These are phyloP conservation scores for Yamadazyma kanchanaburiensis DNA, from an alignment of 1,139 yeast genomes.

Conservation along the genomic window DNA sequence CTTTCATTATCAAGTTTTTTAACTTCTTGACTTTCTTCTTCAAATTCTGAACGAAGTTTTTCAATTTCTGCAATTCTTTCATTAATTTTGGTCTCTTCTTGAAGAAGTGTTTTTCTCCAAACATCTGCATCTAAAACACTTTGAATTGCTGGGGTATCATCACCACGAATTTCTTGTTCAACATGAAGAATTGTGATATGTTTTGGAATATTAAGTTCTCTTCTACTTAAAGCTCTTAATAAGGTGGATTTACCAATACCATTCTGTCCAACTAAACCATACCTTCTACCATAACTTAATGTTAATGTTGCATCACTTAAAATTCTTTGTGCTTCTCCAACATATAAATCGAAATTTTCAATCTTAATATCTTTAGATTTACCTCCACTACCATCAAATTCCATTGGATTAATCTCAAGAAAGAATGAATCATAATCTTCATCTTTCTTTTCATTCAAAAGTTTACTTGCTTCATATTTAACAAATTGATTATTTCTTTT, in stretches of 20 bases:
- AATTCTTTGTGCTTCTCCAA: constrained; percentile 93
- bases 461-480: constrained; percentile 88
- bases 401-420: constrained; percentile 91
- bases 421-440: constrained; percentile 92
- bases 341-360: constrained; percentile 89
- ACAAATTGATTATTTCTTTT: constrained; percentile 88
- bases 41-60: constrained; percentile 62
- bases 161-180: constrained; percentile 95
- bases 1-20: constrained; percentile 85
- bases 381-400: constrained; percentile 86
- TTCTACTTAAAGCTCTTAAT: constrained; percentile 82
- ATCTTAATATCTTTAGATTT: constrained; percentile 92
- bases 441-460: constrained; percentile 58
- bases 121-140: constrained; percentile 98
- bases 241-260: constrained; percentile 99
- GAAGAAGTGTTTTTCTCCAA: constrained; percentile 87
- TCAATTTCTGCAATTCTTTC: constrained; percentile 77
- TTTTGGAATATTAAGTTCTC: constrained; percentile 91
- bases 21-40: constrained; percentile 78
- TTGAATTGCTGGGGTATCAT: constrained; percentile 84
- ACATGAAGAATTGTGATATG: constrained; percentile 95
- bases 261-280: constrained; percentile 96
- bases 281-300: constrained; percentile 87
- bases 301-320: constrained; percentile 85
- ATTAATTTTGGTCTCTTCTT: constrained; percentile 72